These are phyloP conservation scores for Blumeriella jaapii DNA, from an alignment of 2,329 filamentous ascomycete genomes.

Conservation along the genomic window DNA sequence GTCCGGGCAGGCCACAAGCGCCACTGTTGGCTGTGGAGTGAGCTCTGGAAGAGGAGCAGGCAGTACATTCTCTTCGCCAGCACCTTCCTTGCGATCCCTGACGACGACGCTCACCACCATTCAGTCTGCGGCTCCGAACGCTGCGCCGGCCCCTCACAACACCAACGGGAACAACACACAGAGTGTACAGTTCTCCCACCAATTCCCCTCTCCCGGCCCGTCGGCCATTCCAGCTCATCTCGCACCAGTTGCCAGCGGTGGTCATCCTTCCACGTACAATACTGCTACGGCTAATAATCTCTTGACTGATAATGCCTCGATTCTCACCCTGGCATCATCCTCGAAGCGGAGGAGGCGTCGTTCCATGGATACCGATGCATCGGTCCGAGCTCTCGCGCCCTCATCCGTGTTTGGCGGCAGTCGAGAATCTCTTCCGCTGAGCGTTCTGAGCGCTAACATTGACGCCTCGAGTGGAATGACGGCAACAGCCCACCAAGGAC, in stretches of 20 bases:
- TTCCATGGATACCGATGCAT: conserved; percentile 77
- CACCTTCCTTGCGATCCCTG: conserved; percentile 67
- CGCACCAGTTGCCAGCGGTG: conserved; percentile 34
- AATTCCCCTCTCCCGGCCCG: conserved; percentile 50
- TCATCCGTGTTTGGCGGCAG: conserved; percentile 74
- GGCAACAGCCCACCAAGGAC: conserved; percentile 42
- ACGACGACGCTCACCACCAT: conserved; percentile 80
- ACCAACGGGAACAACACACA: conserved; percentile 19
- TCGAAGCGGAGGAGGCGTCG: conserved; percentile 66
- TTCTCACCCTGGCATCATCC: conserved; percentile 72
- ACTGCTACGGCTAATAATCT: conserved; percentile 74
- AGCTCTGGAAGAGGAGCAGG: conserved; percentile 55
- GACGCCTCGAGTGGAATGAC: conserved; percentile 36
- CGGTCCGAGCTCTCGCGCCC: conserved; percentile 71
- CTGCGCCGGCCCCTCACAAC: conserved; percentile 32
- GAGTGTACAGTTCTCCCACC: conserved; percentile 50
- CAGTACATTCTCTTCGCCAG: conserved; percentile 73
- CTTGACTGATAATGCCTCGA: conserved; percentile 75
- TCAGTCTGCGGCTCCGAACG: conserved; percentile 55
- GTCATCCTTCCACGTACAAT: conserved; percentile 59
- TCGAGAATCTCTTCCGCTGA: conserved; percentile 67
- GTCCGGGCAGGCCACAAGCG: conserved; percentile 60
- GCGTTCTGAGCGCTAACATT: conserved; percentile 62
- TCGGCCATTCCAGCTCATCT: conserved; percentile 65
- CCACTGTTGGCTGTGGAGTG: conserved; percentile 56